Conservation (phyloP, 345 rosid species). For the Carallia brachiata region DNA sequence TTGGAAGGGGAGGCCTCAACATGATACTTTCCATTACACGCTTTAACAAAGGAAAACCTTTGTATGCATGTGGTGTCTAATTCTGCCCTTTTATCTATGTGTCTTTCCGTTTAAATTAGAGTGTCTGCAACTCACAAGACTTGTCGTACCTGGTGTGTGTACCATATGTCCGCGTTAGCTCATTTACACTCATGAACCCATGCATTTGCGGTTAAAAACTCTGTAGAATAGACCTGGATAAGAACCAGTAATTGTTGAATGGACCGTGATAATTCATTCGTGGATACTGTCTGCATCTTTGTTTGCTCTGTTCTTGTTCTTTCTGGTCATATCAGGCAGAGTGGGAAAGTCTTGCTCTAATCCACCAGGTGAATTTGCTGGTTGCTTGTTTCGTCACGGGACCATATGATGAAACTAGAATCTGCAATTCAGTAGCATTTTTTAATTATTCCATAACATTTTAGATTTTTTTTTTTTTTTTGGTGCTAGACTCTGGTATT, state of each 20-base stretch:
- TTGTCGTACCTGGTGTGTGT: constrained; percentile 39
- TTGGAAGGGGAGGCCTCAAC: constrained; percentile 63
- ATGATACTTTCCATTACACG: constrained; percentile 38
- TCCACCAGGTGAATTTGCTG: background rate
- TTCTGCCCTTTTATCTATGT: constrained; percentile 22
- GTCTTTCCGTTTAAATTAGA: constrained; percentile 25
- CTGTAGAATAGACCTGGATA: constrained; percentile 10
- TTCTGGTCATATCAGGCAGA: background rate
- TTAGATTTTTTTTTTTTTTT: background rate
- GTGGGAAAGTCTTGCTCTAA: too few species aligned
- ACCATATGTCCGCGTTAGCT: constrained; percentile 30
- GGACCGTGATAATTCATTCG: constrained; percentile 6
- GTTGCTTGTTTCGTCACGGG: background rate
- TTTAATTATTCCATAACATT: background rate
- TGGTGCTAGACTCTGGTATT: too few species aligned
- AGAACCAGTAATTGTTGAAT: constrained; percentile 27
- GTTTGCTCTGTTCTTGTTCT: background rate
- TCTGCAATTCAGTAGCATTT: background rate
- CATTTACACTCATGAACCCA: constrained; percentile 28
- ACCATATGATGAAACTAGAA: too few species aligned
- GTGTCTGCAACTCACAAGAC: constrained; percentile 40
- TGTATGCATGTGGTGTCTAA: constrained; percentile 28
- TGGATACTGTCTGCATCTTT: background rate
- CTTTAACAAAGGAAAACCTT: constrained; percentile 33
- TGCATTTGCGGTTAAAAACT: constrained; percentile 26